Conservation (phyloP, 129 eudicot species). For the Ambrosia trifida region DNA sequence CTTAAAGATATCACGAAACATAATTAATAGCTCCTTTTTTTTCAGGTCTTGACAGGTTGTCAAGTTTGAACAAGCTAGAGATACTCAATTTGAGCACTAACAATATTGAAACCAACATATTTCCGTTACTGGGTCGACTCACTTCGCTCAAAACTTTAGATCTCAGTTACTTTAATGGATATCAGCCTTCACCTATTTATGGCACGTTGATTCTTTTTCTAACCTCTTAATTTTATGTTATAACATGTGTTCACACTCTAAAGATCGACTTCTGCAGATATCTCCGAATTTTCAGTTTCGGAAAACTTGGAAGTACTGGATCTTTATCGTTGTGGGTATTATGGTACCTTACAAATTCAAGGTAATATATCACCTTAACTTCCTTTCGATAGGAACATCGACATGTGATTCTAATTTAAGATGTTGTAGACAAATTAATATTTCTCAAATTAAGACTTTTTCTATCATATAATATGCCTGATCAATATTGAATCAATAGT, state of each 20-base stretch:
- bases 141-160: constrained; percentile 15
- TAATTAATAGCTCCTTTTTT: neutral
- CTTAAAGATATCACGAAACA: neutral
- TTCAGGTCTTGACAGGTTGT: constrained; percentile 13
- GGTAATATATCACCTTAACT: constrained; percentile 10
- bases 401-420: neutral
- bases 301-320: constrained; percentile 18
- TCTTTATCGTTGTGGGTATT: neutral
- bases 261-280: neutral
- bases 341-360: constrained; percentile 19
- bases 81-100: neutral
- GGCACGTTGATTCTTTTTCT: neutral
- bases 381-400: neutral
- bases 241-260: neutral
- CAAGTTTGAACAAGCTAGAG: constrained; percentile 2
- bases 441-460: neutral
- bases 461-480: neutral
- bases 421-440: neutral
- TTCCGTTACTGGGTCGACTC: constrained; percentile 6
- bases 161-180: neutral
- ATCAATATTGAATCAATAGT: too few species aligned
- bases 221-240: neutral
- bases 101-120: neutral
- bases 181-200: neutral
- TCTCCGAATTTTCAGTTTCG: neutral